Base-by-base conservation (phyloP, 106 monocot genomes). In the Acorus gramineus region DNA sequence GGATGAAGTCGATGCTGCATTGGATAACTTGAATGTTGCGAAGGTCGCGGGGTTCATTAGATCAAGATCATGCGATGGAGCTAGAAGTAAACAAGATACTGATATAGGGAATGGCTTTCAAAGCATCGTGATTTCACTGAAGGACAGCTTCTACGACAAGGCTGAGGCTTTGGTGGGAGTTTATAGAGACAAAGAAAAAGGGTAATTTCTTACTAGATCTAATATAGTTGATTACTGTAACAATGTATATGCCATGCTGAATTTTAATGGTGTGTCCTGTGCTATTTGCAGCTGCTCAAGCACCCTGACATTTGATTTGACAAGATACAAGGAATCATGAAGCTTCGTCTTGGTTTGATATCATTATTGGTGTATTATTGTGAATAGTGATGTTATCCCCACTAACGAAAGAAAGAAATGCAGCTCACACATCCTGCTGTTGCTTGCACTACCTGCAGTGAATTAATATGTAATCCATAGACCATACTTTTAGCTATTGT, bases 111-210 rank as follows among this genome's bases (percentile, higher is more conserved):
- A 72, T 73, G 88, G 85, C 5, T 98, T 98, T 54, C 98, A 98
- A 71, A 92, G 87, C 63, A 98, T 98, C 12, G 98, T 98, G 7
- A 92, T 98, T 11, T 98, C 98, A 2, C 79, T 98, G 49, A 98
- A 98, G 69, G 98, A 98, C 66, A 92, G 76, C 69, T 98, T 98
- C 83, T 98, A 92, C 63, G 98, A 92, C 66, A 98, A 98, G 63
- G 91, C 98, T 10, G 98, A 98, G 79, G 87, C 91, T 13, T 74
- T 98, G 61, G 85, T 98, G 63, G 98, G 98, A 42, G 92, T 98
- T 47, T 98, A 92, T 63, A 85, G 91, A 66, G 98, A 98, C 69
- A 74, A 85, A 4, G 91, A 87, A 53, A 87, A 66, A 68, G 80
- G 91, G 98, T 92, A 42, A 73, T 7, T 55, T 44, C 3, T 50